phyloP scores from a whole-genome alignment of 2,329 filamentous ascomycete genomes.

The Fusarium goolgardi region DNA sequence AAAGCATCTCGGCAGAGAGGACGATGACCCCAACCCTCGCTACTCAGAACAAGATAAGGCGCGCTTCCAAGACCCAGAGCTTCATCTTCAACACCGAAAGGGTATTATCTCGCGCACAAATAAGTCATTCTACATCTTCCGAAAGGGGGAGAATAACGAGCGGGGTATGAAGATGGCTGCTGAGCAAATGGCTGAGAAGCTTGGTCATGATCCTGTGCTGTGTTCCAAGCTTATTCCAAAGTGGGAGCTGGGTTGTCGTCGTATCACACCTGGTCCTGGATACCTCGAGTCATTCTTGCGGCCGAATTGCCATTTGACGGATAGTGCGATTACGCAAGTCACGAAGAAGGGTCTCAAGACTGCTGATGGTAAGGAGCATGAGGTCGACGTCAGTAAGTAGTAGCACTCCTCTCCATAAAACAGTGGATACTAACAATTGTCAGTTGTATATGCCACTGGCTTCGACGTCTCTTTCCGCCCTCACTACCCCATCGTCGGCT shows the following conservation, averaged over 20 bases:
- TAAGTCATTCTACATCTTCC: conserved; percentile 53
- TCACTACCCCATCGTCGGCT: conserved; percentile 62
- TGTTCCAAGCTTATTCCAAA: conserved; percentile 41
- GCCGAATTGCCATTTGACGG: conserved; percentile 38
- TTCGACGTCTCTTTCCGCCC: conserved; percentile 66
- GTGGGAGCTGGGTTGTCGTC: conserved; percentile 39
- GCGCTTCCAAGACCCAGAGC: conserved; percentile 63
- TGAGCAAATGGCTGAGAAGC: conserved; percentile 41
- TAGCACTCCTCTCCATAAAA: neutral
- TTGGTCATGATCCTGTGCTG: conserved; percentile 37
- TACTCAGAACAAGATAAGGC: conserved; percentile 57
- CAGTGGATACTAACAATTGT: neutral
- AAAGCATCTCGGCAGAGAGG: conserved; percentile 47
- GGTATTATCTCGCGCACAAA: conserved; percentile 46
- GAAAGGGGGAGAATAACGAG: conserved; percentile 41
- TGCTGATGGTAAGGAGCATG: conserved; percentile 36
- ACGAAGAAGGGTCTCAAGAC: conserved; percentile 36
- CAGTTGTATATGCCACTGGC: conserved; percentile 66
- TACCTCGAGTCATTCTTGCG: conserved; percentile 39
- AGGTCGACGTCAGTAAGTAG: conserved; percentile 42
- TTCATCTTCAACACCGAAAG: conserved; percentile 63
- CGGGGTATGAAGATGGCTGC: conserved; percentile 39
- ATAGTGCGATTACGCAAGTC: conserved; percentile 37
- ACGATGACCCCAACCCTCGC: conserved; percentile 46
- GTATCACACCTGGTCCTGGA: conserved; percentile 39